Conservation (phyloP, 192 early-diverging fungal genomes). For the Phycomyces nitens region DNA sequence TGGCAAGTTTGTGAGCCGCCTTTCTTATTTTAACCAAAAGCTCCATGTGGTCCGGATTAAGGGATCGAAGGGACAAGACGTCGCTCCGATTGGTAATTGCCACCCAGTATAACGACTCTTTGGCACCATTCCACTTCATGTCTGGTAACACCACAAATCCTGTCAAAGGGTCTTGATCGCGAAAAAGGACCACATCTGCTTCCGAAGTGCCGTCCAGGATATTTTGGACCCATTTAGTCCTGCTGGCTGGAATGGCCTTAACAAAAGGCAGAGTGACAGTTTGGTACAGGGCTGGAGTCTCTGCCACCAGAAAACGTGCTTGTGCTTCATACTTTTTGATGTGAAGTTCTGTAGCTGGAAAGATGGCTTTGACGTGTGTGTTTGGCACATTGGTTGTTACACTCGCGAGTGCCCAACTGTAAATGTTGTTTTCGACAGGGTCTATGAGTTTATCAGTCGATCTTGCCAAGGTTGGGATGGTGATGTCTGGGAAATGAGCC, state of each 20-base stretch:
- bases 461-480: slow-evolving; percentile 27
- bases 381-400: slow-evolving; percentile 39
- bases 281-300: slow-evolving; percentile 62
- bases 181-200: slow-evolving; percentile 59
- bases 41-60: slow-evolving; percentile 52
- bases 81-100: slow-evolving; percentile 56
- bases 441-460: slow-evolving; percentile 34
- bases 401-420: slow-evolving; percentile 58
- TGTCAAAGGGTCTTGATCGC: slow-evolving; percentile 49
- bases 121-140: slow-evolving; percentile 75
- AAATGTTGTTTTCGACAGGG: slow-evolving; percentile 63
- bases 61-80: slow-evolving; percentile 61
- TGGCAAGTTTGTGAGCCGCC: slow-evolving; percentile 45
- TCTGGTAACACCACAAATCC: slow-evolving; percentile 80
- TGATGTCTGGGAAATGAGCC: slow-evolving; percentile 37
- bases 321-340: slow-evolving; percentile 70
- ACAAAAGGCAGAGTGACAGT: slow-evolving; percentile 56
- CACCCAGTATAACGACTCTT: slow-evolving; percentile 63
- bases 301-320: slow-evolving; percentile 52
- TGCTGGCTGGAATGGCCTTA: slow-evolving; percentile 49
- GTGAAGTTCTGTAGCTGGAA: slow-evolving; percentile 65
- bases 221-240: slow-evolving; percentile 79
- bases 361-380: slow-evolving; percentile 57
- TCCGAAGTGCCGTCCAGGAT: slow-evolving; percentile 65
- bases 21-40: slow-evolving; percentile 60